A percentile compares a stretch with the other conserved stretches of the same genome.
Evolutionary conservation across 1,139 yeast species (phyloP).

Genomic region (Blastobotrys persicus): DNA sequence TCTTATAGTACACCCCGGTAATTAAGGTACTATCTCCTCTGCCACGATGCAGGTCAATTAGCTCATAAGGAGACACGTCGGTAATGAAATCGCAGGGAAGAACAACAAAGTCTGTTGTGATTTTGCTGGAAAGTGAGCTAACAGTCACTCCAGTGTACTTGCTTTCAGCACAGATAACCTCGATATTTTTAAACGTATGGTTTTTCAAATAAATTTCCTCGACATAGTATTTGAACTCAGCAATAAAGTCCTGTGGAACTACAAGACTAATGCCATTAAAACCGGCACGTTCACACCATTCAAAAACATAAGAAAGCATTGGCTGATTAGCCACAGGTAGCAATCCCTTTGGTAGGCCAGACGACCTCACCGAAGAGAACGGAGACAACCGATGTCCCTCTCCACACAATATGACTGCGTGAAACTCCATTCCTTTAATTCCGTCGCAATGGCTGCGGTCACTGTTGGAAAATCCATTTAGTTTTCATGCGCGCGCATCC

Average conservation of each 20-base stretch:
- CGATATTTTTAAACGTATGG: slow-evolving; percentile 14
- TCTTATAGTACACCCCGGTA: slow-evolving; percentile 62
- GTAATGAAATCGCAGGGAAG: slow-evolving; percentile 94
- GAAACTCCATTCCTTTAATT: slow-evolving; percentile 67
- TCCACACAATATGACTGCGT: slow-evolving; percentile 88
- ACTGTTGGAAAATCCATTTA: neutral
- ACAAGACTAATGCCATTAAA: slow-evolving; percentile 48
- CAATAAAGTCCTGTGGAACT: slow-evolving; percentile 35
- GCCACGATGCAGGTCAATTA: slow-evolving; percentile 77
- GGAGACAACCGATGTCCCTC: slow-evolving; percentile 73
- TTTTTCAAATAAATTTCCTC: slow-evolving; percentile 18
- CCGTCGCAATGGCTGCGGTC: neutral
- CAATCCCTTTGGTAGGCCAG: slow-evolving; percentile 77
- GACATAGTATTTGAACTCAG: slow-evolving; percentile 21
- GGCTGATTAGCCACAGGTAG: slow-evolving; percentile 89
- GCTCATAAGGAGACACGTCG: slow-evolving; percentile 83
- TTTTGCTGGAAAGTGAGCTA: slow-evolving; percentile 45
- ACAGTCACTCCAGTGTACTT: slow-evolving; percentile 58
- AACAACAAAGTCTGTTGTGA: slow-evolving; percentile 60
- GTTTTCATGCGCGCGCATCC: neutral
- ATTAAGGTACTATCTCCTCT: slow-evolving; percentile 64
- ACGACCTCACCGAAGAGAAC: slow-evolving; percentile 50
- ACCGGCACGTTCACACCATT: slow-evolving; percentile 85
- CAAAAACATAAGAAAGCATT: slow-evolving; percentile 82
- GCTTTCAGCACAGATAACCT: slow-evolving; percentile 23